Evolutionary conservation across 306 rosid species (phyloP).

Genomic region (Pyrus betulifolia): DNA sequence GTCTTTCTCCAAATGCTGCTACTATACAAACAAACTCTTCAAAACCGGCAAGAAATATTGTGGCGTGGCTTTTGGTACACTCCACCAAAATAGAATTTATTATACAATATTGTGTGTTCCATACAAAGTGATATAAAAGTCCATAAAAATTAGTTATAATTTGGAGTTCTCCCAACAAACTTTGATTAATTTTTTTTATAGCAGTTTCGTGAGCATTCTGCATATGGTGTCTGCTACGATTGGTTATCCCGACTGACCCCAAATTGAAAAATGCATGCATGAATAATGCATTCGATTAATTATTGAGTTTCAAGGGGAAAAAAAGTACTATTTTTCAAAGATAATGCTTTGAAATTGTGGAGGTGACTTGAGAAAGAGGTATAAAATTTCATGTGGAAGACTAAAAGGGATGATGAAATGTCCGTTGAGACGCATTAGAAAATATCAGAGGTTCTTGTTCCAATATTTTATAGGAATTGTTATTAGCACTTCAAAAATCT

Average conservation of each 20-base stretch:
- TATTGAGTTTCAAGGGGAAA: too few relatives aligned
- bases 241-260: not conserved
- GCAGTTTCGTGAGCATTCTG: constrained; percentile 13
- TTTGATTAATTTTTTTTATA: not conserved
- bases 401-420: constrained; percentile 13
- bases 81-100: not conserved
- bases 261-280: not conserved
- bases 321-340: too few relatives aligned
- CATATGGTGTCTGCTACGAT: not conserved
- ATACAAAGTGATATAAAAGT: not conserved
- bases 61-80: constrained; percentile 20
- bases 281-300: not conserved
- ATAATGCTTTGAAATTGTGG: not conserved
- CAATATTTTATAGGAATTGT: too few relatives aligned
- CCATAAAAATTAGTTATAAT: constrained; percentile 4
- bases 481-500: too few relatives aligned
- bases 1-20: not conserved
- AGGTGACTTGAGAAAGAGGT: constrained; percentile 16
- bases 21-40: constrained; percentile 1
- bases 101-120: too few relatives aligned
- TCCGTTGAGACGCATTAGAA: constrained; percentile 5
- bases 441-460: constrained; percentile 7
- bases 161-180: not conserved
- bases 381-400: not conserved
- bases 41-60: constrained; percentile 14